Base-by-base conservation (phyloP, 495 filamentous ascomycete genomes). In the Penicillium lagena region DNA sequence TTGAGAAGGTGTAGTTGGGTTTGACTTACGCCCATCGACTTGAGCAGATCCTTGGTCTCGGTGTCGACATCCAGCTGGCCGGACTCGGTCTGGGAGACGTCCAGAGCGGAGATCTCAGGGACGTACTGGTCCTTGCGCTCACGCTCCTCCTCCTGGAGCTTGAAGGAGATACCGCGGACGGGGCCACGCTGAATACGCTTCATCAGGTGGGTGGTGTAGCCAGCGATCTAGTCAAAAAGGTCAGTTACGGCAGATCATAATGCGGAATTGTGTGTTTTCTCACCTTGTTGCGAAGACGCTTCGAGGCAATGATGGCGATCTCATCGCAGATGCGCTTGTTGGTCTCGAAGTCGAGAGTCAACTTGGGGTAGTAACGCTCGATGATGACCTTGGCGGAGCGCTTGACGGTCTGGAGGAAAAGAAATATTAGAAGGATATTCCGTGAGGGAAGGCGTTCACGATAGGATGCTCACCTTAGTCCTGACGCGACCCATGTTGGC, bases 41-140 rank as follows among this genome's bases (percentile, higher is more conserved):
- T 98, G 69, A 98, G 78, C 59, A 98, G 75, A 66, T 97, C 93
- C 82, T 96, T 96, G 64, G 93, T 98, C 73, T 98, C 94, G 65
- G 77, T 64, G 67, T 98, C 93, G 56, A 98, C 86, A 54, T 98
- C 94, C 63, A 98, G 79, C 67, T 87, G 82, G 54, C 94, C 94
- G 62, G 76, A 82, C 77, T 96, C 93, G 62, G 80, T 83, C 77
- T 91, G 86, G 58, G 83, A 83, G 77, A 95, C 93, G 79, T 97
- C 94, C 66, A 98, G 87, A 59, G 94, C 93, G 35, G 94, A 97
- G 58, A 98, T 77, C 75, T 98, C 93, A 55, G 94, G 94, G 50
- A 98, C 93, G 77, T 96, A 98, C 82, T 98, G 94, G 80, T 98
- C 93, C 86, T 98, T 98, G 64, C 93, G 84, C 79, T 98, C 93